Percentiles rank a stretch among this genome's conserved stretches.
Evolutionary conservation across 495 filamentous ascomycete genomes (phyloP).

Genomic region (Neurospora hispaniola): DNA sequence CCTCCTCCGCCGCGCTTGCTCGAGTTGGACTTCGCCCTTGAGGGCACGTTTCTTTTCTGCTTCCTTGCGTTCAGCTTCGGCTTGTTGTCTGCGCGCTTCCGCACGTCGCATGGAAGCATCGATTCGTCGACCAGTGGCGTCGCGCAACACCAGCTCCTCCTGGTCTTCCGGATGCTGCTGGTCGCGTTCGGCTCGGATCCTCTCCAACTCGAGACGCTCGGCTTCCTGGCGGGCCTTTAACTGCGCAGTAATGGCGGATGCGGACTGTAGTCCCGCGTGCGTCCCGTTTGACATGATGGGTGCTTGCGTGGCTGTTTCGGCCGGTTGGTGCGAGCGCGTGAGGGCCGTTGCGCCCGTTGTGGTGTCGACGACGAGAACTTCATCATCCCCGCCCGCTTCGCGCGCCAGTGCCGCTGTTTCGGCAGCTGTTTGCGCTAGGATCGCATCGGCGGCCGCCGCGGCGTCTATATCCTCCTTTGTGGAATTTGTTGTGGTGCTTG

Average conservation of each 20-base stretch:
- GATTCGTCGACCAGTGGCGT: constrained; percentile 83
- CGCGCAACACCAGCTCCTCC: constrained; percentile 82
- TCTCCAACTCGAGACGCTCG: constrained; percentile 38
- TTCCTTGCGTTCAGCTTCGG: constrained; percentile 58
- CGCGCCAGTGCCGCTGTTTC: constrained; percentile 42
- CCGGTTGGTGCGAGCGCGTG: background rate
- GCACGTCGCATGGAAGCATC: constrained; percentile 85
- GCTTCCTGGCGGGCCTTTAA: constrained; percentile 43
- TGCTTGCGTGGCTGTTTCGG: background rate
- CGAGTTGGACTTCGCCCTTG: constrained; percentile 75
- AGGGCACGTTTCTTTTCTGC: constrained; percentile 50
- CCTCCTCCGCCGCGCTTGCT: too few species aligned
- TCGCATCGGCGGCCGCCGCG: constrained; percentile 66
- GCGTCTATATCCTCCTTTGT: constrained; percentile 30
- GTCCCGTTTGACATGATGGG: constrained; percentile 73
- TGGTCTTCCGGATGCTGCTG: constrained; percentile 18
- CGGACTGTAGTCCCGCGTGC: constrained; percentile 76
- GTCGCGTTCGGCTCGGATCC: constrained; percentile 16
- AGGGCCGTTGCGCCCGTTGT: too few species aligned
- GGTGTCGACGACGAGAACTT: background rate
- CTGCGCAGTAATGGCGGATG: constrained; percentile 65
- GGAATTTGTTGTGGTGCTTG: constrained; percentile 17
- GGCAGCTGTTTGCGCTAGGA: constrained; percentile 63
- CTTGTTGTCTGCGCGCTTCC: constrained; percentile 62
- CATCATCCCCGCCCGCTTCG: constrained; percentile 35